Base-by-base conservation (phyloP, 192 early-diverging fungal genomes). In the Phycomyces blakesleeanus region DNA sequence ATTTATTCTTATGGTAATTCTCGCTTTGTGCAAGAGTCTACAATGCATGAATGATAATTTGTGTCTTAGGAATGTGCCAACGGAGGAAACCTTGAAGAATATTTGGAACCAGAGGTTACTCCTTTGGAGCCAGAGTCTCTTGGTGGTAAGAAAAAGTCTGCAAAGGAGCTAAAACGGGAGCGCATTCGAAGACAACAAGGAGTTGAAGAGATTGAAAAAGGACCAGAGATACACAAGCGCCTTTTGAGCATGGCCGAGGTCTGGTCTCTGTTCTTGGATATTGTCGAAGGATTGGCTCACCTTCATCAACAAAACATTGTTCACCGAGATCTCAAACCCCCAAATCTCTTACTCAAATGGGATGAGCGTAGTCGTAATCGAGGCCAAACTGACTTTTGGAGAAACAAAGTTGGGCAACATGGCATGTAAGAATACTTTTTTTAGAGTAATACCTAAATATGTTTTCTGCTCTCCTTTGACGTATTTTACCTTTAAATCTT, bases 51-150 rank as follows among this genome's bases (percentile, higher is more conserved):
- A 34, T 34, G 7, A 5, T 34, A 27, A 22, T 29, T 34, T 9
- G 7, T 29, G 1, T 50, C 4, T 18, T 57, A 62, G 63, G 90
- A 92, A 62, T 88, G 85, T 52, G 94, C 94, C 5, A 96, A 96
- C 63, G 96, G 94, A 18, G 94, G 95, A 5, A 97, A 93, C 67
- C 77, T 98, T 26, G 95, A 97, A 77, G 95, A 98, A 64, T 98
- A 86, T 63, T 83, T 98, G 61, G 82, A 85, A 38, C 59, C 81
- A 0, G 69, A 77, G 5, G 40, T 59, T 18, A 42, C 14, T 8
- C 15, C 66, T 16, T 20, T 34, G 0, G 49, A 5, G 29, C 7
- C 29, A 26, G 22, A 18, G 15, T 51, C 41, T 16, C 8, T 12
- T 1, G 47, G 27, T 0, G 50, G 6, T 12, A 38, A 20, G 7